These are phyloP conservation scores for Blastobotrys indianensis DNA, from an alignment of 1,139 yeast genomes.

Conservation along the genomic window DNA sequence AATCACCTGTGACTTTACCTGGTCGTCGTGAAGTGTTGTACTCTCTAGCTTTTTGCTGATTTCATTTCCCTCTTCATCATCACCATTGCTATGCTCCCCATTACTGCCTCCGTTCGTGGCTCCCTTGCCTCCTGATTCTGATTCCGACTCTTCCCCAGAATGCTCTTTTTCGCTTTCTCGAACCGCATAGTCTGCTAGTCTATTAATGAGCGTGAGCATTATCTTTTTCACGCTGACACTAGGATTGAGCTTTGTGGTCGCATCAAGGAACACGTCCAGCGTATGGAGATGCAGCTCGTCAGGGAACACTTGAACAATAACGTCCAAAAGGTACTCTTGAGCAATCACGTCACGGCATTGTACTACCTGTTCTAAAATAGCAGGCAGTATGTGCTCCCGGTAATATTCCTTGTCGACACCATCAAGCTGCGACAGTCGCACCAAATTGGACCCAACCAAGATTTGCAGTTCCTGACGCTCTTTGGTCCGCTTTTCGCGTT, in stretches of 20 bases:
- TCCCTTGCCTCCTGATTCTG: constrained; percentile 10
- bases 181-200: constrained; percentile 56
- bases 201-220: constrained; percentile 61
- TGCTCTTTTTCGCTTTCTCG: constrained; percentile 25
- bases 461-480: constrained; percentile 89
- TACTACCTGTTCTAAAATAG: constrained; percentile 79
- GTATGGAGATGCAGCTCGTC: constrained; percentile 84
- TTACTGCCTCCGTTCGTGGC: constrained; percentile 7
- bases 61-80: constrained; percentile 14
- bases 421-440: constrained; percentile 79
- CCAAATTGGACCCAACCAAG: constrained; percentile 87
- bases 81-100: constrained; percentile 13
- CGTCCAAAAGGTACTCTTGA: constrained; percentile 85
- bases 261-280: constrained; percentile 56
- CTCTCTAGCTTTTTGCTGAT: constrained; percentile 1
- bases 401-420: constrained; percentile 65
- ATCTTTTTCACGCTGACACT: constrained; percentile 62
- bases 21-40: constrained; percentile 6
- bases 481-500: constrained; percentile 62
- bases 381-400: constrained; percentile 62
- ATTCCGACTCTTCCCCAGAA: constrained; percentile 3
- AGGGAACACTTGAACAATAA: constrained; percentile 88
- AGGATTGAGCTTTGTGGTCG: constrained; percentile 65
- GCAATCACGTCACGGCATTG: constrained; percentile 92
- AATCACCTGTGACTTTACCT: constrained; percentile 5